These are phyloP conservation scores for Adansonia madagascariensis DNA, from an alignment of 441 rosid species.

Conservation along the genomic window DNA sequence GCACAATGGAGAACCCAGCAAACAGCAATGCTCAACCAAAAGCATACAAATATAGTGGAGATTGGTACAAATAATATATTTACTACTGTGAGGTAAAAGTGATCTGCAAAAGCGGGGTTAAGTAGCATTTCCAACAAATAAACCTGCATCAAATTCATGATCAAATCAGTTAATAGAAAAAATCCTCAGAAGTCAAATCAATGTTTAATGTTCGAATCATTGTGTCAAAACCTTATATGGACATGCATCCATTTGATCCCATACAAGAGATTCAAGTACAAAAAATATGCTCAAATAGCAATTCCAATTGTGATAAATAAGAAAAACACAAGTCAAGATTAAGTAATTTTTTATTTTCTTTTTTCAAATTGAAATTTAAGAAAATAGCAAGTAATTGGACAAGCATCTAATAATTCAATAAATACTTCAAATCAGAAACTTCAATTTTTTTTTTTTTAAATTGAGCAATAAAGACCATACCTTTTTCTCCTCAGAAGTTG, in stretches of 20 bases:
- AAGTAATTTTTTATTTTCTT: not conserved
- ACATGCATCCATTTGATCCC: slow-evolving; percentile 8
- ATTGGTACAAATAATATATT: not conserved
- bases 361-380: not conserved
- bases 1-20: not conserved
- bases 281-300: not conserved
- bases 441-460: not conserved
- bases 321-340: slow-evolving; percentile 9
- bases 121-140: not conserved
- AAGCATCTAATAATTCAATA: not conserved
- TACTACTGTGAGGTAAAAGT: slow-evolving; percentile 10
- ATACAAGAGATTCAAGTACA: not conserved
- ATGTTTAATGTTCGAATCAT: not conserved
- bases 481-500: slow-evolving; percentile 83
- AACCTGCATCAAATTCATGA: slow-evolving; percentile 1
- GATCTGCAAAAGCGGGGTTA: not conserved
- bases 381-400: not conserved
- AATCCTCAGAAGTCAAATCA: slow-evolving; percentile 2
- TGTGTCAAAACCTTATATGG: not conserved
- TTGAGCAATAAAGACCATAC: slow-evolving; percentile 25
- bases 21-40: not conserved
- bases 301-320: not conserved
- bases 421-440: not conserved
- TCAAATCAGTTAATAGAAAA: not conserved
- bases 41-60: not conserved